Base-by-base conservation (phyloP, 1,284 basidiomycete species). In the Athelia psychrophila region DNA sequence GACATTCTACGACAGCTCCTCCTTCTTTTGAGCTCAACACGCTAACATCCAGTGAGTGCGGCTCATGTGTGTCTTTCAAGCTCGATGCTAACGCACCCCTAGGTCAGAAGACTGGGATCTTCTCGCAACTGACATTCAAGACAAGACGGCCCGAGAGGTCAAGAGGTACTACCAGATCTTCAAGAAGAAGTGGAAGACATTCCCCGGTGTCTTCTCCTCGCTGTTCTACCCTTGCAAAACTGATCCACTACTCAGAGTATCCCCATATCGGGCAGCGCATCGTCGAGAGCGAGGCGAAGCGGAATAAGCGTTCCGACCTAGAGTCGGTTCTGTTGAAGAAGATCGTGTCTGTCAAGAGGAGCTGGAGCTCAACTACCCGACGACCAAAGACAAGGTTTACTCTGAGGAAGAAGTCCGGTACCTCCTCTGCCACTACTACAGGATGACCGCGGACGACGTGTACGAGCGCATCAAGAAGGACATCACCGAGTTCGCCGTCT, bases 381-480 rank as follows among this genome's bases (percentile, higher is more conserved):
- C 93, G 53, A 95, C 96, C 57, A 95, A 97, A 69, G 93, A 94
- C 52, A 98, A 98, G 65, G 88, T 93, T 3, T 99, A 98, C 69
- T 90, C 83, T 25, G 96, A 99, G 60, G 96, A 99, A 64, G 97
- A 99, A 65, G 97, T 99, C 64, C 80, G 96, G 20, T 99, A 98
- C 75, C 78, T 99, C 23, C 80, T 99, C 24, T 95, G 93, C 64
- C 85, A 89, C 65, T 84, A 97, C 72, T 96, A 99, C 65, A 95
- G 95, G 13, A 86, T 99, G 75, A 86, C 88, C 51, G 78, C 84
- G 25, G 95, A 98, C 52, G 95, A 98, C 63, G 90, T 94, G 35
- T 98, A 95, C 65, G 96, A 99, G 64, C 76, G 87, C 48, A 98
- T 99, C 74, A 98, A 98, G 79, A 86, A 88, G 70, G 96, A 99